Conservation (phyloP, 192 early-diverging fungal genomes). For the Coemansia sp. region DNA sequence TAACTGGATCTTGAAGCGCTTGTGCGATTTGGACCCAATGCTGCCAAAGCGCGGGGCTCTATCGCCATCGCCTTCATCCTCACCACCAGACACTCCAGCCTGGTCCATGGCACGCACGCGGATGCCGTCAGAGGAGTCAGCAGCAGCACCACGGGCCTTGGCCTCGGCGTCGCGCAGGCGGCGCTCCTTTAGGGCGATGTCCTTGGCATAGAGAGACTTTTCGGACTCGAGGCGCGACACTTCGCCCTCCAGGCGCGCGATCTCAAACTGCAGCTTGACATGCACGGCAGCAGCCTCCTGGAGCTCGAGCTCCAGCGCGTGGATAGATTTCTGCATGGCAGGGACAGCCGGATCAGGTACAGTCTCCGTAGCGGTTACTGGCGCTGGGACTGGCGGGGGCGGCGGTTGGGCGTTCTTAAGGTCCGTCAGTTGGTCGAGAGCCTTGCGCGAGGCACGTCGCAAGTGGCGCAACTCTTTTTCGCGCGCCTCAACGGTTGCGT, state of each 20-base stretch:
- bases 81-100: background rate
- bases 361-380: background rate
- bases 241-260: conserved; percentile 48
- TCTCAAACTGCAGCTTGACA: conserved; percentile 51
- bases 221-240: conserved; percentile 49
- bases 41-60: conserved; percentile 28
- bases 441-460: conserved; percentile 52
- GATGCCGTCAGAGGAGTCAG: conserved; percentile 33
- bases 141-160: conserved; percentile 9
- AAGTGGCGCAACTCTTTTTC: conserved; percentile 51
- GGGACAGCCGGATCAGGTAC: background rate
- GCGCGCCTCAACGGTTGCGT: conserved; percentile 35
- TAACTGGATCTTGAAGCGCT: conserved; percentile 53
- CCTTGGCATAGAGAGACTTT: conserved; percentile 39
- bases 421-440: conserved; percentile 50
- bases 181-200: conserved; percentile 26
- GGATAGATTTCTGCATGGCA: background rate
- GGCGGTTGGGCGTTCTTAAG: conserved; percentile 16
- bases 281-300: conserved; percentile 51
- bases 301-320: conserved; percentile 30
- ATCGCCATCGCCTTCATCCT: conserved; percentile 13
- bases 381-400: background rate
- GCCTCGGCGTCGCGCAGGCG: conserved; percentile 32
- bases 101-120: conserved; percentile 44
- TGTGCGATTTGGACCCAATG: conserved; percentile 49